These are phyloP conservation scores for Backusella liffmaniae DNA, from an alignment of 192 early-diverging fungal genomes.

Conservation along the genomic window DNA sequence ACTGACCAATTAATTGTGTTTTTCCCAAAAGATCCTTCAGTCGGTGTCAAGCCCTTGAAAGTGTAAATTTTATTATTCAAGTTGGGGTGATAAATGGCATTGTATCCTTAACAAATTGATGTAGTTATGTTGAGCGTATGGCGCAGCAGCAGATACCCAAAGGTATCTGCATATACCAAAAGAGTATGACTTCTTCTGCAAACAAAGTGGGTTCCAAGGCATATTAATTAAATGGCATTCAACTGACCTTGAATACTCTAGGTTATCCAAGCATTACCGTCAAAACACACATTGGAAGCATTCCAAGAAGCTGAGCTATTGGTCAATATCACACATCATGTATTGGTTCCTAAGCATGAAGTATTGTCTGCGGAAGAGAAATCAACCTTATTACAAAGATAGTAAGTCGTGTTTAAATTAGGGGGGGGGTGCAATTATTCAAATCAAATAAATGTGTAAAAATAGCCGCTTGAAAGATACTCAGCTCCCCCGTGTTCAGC, in stretches of 20 bases:
- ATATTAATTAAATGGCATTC: no score
- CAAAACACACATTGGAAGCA: constrained; percentile 75
- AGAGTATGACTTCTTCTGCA: constrained; percentile 81
- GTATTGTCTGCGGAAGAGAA: constrained; percentile 88
- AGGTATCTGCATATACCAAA: constrained; percentile 86
- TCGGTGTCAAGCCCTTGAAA: constrained; percentile 89
- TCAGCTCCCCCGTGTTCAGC: constrained; percentile 90
- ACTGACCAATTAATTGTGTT: constrained; percentile 87
- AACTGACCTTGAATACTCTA: constrained; percentile 15
- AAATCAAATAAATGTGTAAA: no score
- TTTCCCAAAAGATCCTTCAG: constrained; percentile 85
- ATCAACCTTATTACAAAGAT: constrained; percentile 83
- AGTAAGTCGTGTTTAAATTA: constrained; percentile 57
- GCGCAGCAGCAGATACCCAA: constrained; percentile 75
- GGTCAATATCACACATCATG: constrained; percentile 97
- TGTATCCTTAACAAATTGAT: neutral
- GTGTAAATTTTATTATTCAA: constrained; percentile 54
- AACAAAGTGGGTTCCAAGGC: constrained; percentile 55
- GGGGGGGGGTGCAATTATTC: neutral
- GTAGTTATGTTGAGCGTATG: constrained; percentile 76
- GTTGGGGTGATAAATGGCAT: neutral
- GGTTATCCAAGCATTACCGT: constrained; percentile 66
- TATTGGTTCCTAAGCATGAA: constrained; percentile 92
- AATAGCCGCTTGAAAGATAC: constrained; percentile 88
- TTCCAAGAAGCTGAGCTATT: constrained; percentile 92